Conservation (phyloP, 768 basidiomycete species). For the Lentinula detonsa region DNA sequence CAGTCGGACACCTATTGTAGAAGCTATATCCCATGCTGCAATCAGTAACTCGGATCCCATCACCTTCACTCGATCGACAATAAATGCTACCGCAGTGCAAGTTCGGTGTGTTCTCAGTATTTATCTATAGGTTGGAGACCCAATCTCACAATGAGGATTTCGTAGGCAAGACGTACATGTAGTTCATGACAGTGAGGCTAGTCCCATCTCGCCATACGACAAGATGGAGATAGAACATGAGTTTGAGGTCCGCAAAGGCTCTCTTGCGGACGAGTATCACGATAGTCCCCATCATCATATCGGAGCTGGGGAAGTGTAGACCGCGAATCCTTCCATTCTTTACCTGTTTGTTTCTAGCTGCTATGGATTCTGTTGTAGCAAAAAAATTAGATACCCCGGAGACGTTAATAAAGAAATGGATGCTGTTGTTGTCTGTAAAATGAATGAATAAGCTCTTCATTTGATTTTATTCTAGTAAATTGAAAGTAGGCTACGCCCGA, state of each 20-base stretch:
- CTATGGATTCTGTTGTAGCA: background rate
- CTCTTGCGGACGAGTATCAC: background rate
- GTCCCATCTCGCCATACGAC: background rate
- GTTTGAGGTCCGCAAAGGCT: background rate
- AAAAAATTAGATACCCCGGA: background rate
- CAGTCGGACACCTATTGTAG: background rate
- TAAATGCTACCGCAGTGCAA: background rate
- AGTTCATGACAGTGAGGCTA: background rate
- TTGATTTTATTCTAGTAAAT: too few species aligned
- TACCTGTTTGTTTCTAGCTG: background rate
- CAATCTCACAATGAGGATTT: background rate
- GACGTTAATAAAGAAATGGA: background rate
- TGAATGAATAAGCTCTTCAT: too few species aligned
- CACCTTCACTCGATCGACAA: background rate
- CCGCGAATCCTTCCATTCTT: background rate
- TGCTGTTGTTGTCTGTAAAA: too few species aligned
- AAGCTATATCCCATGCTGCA: background rate
- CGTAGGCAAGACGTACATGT: slow-evolving; percentile 1
- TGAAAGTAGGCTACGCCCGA: background rate
- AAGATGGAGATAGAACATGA: background rate
- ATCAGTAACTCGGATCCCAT: background rate
- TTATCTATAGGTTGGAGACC: background rate
- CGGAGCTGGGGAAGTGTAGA: background rate
- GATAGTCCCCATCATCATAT: background rate
- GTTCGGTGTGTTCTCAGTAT: background rate